phyloP scores from a whole-genome alignment of 2,329 filamentous ascomycete species.

The Myriosclerotinia scirpicola region DNA sequence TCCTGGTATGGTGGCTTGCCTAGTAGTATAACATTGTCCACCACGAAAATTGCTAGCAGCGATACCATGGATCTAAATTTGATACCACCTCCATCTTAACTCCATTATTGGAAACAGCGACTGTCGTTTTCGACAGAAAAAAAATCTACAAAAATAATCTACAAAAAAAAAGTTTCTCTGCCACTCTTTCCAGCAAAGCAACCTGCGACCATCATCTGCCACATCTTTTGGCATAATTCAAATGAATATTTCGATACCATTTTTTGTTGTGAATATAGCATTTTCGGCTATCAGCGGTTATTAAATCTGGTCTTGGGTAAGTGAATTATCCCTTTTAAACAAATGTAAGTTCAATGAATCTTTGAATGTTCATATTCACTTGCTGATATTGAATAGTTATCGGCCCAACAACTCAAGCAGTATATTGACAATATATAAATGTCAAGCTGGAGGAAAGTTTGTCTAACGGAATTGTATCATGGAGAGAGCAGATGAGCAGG shows the following conservation, averaged over 20 bases:
- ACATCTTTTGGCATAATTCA: background rate
- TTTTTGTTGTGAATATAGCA: background rate
- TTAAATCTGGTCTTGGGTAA: background rate
- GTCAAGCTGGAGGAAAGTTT: background rate
- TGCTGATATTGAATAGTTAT: background rate
- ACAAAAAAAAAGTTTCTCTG: too few relatives aligned
- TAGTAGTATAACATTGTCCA: too few relatives aligned
- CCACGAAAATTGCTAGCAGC: too few relatives aligned
- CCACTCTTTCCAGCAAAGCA: too few relatives aligned
- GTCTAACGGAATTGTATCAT: background rate
- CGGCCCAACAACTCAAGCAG: background rate
- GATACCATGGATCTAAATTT: too few relatives aligned
- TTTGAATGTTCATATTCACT: background rate
- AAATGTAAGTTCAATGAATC: background rate
- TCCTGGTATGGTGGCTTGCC: too few relatives aligned
- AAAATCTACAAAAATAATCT: too few relatives aligned
- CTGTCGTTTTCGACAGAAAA: too few relatives aligned
- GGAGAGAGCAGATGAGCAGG: rapidly evolving
- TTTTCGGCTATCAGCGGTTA: background rate
- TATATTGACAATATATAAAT: background rate
- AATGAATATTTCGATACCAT: background rate
- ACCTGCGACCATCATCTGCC: background rate
- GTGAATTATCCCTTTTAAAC: background rate
- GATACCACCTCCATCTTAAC: too few relatives aligned
- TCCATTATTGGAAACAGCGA: too few relatives aligned